Conservation (phyloP, 768 basidiomycete genomes). For the Mycena leptocephala region DNA sequence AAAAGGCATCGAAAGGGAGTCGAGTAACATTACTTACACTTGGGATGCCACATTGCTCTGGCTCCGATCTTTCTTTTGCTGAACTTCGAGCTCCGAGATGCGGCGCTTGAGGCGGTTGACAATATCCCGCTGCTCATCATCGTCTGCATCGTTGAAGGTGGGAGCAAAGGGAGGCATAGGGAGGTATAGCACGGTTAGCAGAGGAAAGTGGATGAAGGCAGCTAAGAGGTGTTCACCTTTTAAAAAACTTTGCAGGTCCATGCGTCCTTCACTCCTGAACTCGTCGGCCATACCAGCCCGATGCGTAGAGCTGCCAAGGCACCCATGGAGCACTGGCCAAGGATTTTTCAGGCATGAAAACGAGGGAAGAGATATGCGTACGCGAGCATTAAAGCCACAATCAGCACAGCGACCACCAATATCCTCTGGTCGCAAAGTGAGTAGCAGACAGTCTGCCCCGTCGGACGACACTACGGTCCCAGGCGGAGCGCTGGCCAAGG, state of each 20-base stretch:
- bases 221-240: too few species aligned
- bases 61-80: background rate
- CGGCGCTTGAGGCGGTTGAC: too few species aligned
- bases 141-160: background rate
- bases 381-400: background rate
- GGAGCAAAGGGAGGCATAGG: too few species aligned
- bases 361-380: background rate
- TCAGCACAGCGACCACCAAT: background rate
- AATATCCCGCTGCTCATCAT: background rate
- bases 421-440: background rate
- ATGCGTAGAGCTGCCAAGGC: too few species aligned
- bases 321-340: background rate
- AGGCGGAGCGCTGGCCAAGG: too few species aligned
- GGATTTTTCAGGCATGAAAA: background rate
- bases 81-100: background rate
- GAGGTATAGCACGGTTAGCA: too few species aligned
- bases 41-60: background rate
- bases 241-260: too few species aligned
- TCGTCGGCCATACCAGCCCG: too few species aligned
- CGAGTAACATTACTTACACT: background rate
- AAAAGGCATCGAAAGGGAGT: background rate
- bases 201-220: too few species aligned
- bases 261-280: too few species aligned
- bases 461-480: too few species aligned
- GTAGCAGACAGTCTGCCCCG: background rate